Evolutionary conservation across 2,329 filamentous ascomycete species (phyloP), one percentile per base, ranked within the genome.

Genomic region (Nigrograna mackinnonii): DNA sequence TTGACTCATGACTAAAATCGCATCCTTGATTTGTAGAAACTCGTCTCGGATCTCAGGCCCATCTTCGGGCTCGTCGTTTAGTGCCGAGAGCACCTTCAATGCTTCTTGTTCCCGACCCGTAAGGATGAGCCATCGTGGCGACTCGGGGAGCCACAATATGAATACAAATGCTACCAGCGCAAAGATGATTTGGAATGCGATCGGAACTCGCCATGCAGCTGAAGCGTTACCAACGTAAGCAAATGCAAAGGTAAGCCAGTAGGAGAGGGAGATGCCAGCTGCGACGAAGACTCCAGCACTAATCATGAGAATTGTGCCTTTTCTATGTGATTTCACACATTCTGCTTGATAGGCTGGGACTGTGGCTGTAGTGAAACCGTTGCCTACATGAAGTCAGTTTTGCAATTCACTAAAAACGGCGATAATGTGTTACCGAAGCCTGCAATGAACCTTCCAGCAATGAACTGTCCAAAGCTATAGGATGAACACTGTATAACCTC

Each of bases 151-250:
- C 12, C 69, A 68, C 40, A 77, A 66, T 3, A 77, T 46, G 4
- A 79, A 74, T 31, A 78, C 73, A 37, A 82, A 66, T 19, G 82
- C 79, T 24, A 81, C 66, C 2, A 77, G 43, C 0, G 79, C 78
- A 39, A 83, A 77, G 22, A 80, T 54, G 49, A 80, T 79, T 59
- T 83, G 80, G 58, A 83, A 79, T 6, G 75, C 77, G 37, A 82
- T 72, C 1, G 79, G 79, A 46, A 81, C 78, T 35, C 79, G 70
- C 79, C 79, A 82, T 36, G 60, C 50, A 17, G 64, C 56, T 2
- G 57, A 55, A 12, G 49, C 50, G 35, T 52, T 55, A 22, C 46
- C 69, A 2, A 69, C 52, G 49, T 74, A 80, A 5, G 71, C 72
- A 38, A 79, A 71, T 3, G 73, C 77, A 41, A 74, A 80, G 14